Evolutionary conservation across 345 rosid genomes (phyloP), one percentile per base, ranked within the genome.

Genomic region (Balakata baccata): DNA sequence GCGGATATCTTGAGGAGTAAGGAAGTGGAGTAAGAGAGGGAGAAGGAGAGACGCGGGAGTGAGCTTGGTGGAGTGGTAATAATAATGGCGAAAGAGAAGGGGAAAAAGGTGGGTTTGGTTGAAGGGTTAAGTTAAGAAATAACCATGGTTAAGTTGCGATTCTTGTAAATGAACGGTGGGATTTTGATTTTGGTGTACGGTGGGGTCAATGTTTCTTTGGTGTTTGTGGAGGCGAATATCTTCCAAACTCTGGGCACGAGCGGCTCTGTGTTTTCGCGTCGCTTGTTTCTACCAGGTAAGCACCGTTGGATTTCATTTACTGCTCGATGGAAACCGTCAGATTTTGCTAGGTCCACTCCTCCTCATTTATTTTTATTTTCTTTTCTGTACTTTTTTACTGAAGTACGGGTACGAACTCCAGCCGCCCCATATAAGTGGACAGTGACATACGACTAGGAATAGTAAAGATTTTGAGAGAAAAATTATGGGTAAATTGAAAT

Each of bases 201-300:
- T 52, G 80, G 70, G 78, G 71, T 54, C 73, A 61, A 34, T 29
- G 18, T 43, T 23, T 12, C 22, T 4, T 18, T 56, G 6, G 47
- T 65, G 74, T 63, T 75, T 66, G 78, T 37, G 64, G 77, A 66
- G 73, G 51, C 74, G 83, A 77, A 81, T 84, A 83, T 79, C 86
- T 84, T 88, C 94, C 94, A 56, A 85, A 85, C 88, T 86, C 90
- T 85, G 85, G 87, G 95, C 85, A 84, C 85, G 86, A 85, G 86
- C 95, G 89, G 86, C 86, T 87, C 84, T 92, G 75, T 59, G 87
- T 90, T 81, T 85, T 87, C 95, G 90, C 95, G 63, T 80, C 79
- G 13, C 50, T 75, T 20, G 76, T 68, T 64, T 73, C 29, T n/a
- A 0, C 11, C 5, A 23, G 17, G 53, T 39, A 10, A 23, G 0